phyloP scores from a whole-genome alignment of 208 protist species.

The Tritrichomonas musculus region DNA sequence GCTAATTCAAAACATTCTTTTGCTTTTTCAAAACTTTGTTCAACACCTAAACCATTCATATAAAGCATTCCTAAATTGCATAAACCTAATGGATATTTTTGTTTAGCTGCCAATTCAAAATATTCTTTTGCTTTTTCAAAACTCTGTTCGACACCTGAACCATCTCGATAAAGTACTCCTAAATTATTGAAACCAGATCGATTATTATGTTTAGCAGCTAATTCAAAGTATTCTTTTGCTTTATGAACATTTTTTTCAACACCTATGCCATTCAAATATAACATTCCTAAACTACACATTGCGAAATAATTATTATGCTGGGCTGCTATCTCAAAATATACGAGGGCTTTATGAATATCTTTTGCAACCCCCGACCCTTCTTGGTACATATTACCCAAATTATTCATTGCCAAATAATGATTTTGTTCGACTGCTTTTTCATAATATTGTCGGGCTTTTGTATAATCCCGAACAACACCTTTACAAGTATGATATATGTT shows the following conservation, averaged over 20 bases:
- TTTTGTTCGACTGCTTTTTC: not conserved
- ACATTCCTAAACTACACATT: not conserved
- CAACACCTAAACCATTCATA: no score
- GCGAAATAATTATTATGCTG: not conserved
- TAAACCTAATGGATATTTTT: no score
- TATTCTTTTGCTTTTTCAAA: not conserved
- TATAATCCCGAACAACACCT: no score
- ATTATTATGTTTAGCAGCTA: not conserved
- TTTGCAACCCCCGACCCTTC: not conserved
- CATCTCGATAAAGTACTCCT: not conserved
- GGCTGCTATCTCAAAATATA: not conserved
- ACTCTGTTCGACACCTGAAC: not conserved
- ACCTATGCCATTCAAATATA: not conserved
- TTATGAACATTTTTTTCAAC: not conserved
- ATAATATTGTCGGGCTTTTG: not conserved
- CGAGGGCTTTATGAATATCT: not conserved
- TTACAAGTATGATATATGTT: no score
- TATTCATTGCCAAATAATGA: slow-evolving; percentile 18
- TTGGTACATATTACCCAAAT: not conserved
- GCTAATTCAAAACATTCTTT: no score
- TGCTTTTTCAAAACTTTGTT: no score
- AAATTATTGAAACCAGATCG: not conserved
- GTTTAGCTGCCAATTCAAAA: not conserved
- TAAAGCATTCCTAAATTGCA: no score
- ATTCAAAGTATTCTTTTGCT: not conserved